Evolutionary conservation across 148 eudicot genomes (phyloP), one percentile per base, ranked within the genome.

Genomic region (Fagopyrum tataricum): DNA sequence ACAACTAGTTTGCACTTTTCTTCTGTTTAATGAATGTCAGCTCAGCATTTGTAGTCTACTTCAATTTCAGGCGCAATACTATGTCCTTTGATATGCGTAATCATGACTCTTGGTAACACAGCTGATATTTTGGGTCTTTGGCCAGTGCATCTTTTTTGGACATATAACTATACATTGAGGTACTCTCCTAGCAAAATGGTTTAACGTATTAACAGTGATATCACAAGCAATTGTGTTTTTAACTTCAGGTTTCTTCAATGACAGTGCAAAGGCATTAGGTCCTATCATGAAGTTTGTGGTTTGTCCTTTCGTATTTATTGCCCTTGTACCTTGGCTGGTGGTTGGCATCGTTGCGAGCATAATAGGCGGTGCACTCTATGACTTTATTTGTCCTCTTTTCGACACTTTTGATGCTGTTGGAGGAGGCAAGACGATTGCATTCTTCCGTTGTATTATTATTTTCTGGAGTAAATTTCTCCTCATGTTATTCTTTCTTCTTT

Each of bases 391-490:
- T 76, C 97, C 97, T 48, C 74, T 95, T 23, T 87, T 91, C 76
- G 97, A 90, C 71, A 95, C 98, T 66, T 88, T 95, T 78, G 81
- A 85, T 66, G 98, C 98, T 23, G 87, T 95, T 76, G 96, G 89
- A 20, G 91, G 87, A 81, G 92, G 93, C 76, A 95, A 90, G 76
- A 80, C 82, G 1, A 61, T 90, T 74, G 79, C 81, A 61, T 81
- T 90, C 69, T 87, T 61, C 80, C 97, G 90, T 77, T 83, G 85
- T 78, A 73, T 95, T 39, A 76, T 41, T 78, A 97, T n/a, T n/a
- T n/a, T 94, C 85, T 53, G 98, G 79, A 56, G 69, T 55, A 37
- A 11, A 64, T 37, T 64, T 64, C n/a, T n/a, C n/a, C n/a, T n/a
- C n/a, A 14, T 1, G 4, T 56, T 2, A 56, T 56, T 10, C 2